Evolutionary conservation across 352 stramenopile species (phyloP), one percentile per base, ranked within the genome.

Genomic region (Phytophthora pistaciae): DNA sequence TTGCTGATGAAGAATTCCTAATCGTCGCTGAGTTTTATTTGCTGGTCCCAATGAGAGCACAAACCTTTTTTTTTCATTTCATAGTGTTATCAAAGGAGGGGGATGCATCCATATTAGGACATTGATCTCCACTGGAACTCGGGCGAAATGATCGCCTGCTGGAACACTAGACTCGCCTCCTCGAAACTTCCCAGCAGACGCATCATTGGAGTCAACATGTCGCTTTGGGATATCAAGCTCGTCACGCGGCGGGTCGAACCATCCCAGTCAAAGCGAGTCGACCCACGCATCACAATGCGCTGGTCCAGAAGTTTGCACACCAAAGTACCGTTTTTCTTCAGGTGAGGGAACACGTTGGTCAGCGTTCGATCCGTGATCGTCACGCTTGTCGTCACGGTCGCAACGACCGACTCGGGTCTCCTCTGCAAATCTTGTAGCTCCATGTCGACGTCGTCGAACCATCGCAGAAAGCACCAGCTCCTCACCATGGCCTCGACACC

Each of bases 111-210:
- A n/a, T n/a, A n/a, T 50, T 50, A 50, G 13, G 11, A 50, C 16
- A 23, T 23, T 27, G 7, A 33, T n/a, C 31, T 60, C 55, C 55
- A 60, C 20, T 60, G 55, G 33, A 33, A 60, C n/a, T 60, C 55
- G 11, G 33, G 33, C 4, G 55, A 50, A 36, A 50, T 50, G 9
- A 50, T 33, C 9, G 55, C n/a, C 5, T 60, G 23, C 3, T 50
- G 33, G 46, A 60, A 60, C 33, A 60, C 18, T 13, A 13, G 5
- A 23, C n/a, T 31, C 5, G 36, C 55, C 20, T 50, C 55, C 31
- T 50, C 55, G 16, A 60, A 60, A 21, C n/a, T 60, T 11, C 36
- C 55, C 3, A 60, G 20, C 9, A 60, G 20, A 8, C 20, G 31
- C 11, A 60, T 20, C 55, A 52, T 21, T 20, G n/a, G 33, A 3